A percentile compares a stretch with the other conserved stretches of the same genome.
Evolutionary conservation across 2,329 filamentous ascomycete genomes (phyloP).

Genomic region (Didymella arachidicola): DNA sequence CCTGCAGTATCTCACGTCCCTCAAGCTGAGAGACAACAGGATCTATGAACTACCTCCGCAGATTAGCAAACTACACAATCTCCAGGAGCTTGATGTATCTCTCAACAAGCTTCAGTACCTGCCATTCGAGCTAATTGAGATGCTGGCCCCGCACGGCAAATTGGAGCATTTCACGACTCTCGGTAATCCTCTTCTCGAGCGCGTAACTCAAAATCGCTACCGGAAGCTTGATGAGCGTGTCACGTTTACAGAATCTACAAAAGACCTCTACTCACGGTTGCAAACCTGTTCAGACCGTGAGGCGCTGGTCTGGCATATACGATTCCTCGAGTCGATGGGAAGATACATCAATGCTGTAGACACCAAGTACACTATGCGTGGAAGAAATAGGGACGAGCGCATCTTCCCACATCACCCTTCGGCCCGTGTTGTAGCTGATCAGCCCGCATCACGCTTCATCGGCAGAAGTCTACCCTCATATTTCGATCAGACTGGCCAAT

Average conservation of each 20-base stretch:
- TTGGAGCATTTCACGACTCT: slow-evolving; percentile 24
- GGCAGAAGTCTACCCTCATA: slow-evolving; percentile 33
- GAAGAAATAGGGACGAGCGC: not conserved
- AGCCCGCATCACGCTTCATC: slow-evolving; percentile 23
- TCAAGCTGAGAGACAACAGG: slow-evolving; percentile 34
- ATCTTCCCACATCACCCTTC: slow-evolving; percentile 27
- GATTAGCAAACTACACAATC: slow-evolving; percentile 31
- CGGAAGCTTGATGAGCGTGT: slow-evolving; percentile 6
- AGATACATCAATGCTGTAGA: slow-evolving; percentile 11
- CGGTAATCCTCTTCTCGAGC: slow-evolving; percentile 27
- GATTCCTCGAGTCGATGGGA: slow-evolving; percentile 27
- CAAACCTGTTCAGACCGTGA: slow-evolving; percentile 17
- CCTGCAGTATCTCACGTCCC: slow-evolving; percentile 36
- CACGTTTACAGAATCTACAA: slow-evolving; percentile 8
- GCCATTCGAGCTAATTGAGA: slow-evolving; percentile 37
- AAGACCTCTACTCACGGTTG: slow-evolving; percentile 2
- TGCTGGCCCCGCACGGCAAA: slow-evolving; percentile 29
- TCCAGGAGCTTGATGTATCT: slow-evolving; percentile 34
- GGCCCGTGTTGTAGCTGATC: not conserved
- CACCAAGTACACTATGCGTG: slow-evolving; percentile 2
- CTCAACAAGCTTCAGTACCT: slow-evolving; percentile 35
- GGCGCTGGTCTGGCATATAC: slow-evolving; percentile 26
- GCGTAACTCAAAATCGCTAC: slow-evolving; percentile 9
- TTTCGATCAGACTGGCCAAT: slow-evolving; percentile 30
- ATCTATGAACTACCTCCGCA: slow-evolving; percentile 41